Base-by-base conservation (phyloP, 1,139 yeast genomes). In the Eremothecium sinecaudum region DNA sequence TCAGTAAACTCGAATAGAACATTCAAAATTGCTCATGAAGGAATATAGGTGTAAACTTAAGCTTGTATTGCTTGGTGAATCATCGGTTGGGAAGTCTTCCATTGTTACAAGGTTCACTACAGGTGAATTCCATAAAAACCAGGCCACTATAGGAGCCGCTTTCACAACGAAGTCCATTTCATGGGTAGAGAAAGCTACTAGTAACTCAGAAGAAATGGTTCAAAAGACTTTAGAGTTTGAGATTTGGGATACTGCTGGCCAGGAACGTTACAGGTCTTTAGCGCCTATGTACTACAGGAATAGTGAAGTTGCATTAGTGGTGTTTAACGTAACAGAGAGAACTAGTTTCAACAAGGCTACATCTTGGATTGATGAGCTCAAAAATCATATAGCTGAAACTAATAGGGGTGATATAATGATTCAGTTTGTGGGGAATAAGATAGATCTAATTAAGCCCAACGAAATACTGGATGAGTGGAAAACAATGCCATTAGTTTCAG, bases 131-230 rank as follows among this genome's bases (percentile, higher is more conserved):
- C 94, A 84, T 47, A 94, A 83, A 50, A 73, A 79, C 63, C 72
- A 95, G 52, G 97, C 92, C 56, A 90, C 97, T 3, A 90, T 90
- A 40, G 97, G 97, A 4, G 98, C 98, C 2, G 98, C 98, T 3
- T 90, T 87, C 58, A 67, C 87, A 37, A 86, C 97, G 5, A 96
- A 86, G 54, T 73, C 87, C 5, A 75, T 87, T 35, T 73, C 66
- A 28, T 51, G 79, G 46, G 84, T 84, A 16, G 46, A 31, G 2
- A 31, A 35, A 12, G 34, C 27, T 5, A 12, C 21, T 4, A 27
- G 30, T 27, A 10, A 10, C 5, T 21, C 17, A 4, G 67, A 77
- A 59, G 64, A 75, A 15, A 58, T 59, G 34, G 66, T 74, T 1
- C 66, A 71, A 3, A 33, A 35, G 20, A 82, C 82, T 56, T 72